phyloP scores from a whole-genome alignment of 208 protist species.

The Leishmania tropica region DNA sequence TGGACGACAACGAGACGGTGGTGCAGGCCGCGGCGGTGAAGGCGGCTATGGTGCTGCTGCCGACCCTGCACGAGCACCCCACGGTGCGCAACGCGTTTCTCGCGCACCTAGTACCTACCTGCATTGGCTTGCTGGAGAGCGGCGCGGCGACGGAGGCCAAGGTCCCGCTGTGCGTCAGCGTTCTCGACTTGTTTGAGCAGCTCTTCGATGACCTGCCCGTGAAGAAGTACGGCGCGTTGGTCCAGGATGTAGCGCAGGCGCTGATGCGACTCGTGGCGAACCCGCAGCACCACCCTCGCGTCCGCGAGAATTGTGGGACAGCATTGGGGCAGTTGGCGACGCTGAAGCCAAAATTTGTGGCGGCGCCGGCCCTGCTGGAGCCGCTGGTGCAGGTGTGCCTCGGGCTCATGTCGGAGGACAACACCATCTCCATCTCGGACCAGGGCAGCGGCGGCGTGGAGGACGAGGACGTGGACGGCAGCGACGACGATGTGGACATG shows the following conservation, averaged over 20 bases:
- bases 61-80: constrained; percentile 40
- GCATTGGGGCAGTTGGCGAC: constrained; percentile 57
- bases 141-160: constrained; percentile 27
- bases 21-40: constrained; percentile 69
- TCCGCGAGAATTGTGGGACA: constrained; percentile 56
- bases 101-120: constrained; percentile 42
- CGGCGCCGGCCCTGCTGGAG: constrained; percentile 48
- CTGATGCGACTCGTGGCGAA: constrained; percentile 49
- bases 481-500: constrained; percentile 52
- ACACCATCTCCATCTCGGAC: constrained; percentile 63
- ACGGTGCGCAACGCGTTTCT: constrained; percentile 40
- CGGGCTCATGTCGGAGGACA: constrained; percentile 76
- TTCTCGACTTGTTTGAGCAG: constrained; percentile 76
- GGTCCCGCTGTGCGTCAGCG: constrained; percentile 54
- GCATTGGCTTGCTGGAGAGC: constrained; percentile 44
- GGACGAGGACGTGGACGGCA: constrained; percentile 34
- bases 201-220: constrained; percentile 49
- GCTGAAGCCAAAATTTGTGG: constrained; percentile 70
- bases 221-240: constrained; percentile 45
- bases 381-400: constrained; percentile 62
- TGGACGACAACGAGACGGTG: constrained; percentile 50
- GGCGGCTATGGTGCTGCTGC: constrained; percentile 65
- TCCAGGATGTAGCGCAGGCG: constrained; percentile 36
- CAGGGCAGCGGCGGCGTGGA: constrained; percentile 36
- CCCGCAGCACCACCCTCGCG: constrained; percentile 35